Evolutionary conservation across 345 rosid genomes (phyloP).

Genomic region (Salix purpurea): DNA sequence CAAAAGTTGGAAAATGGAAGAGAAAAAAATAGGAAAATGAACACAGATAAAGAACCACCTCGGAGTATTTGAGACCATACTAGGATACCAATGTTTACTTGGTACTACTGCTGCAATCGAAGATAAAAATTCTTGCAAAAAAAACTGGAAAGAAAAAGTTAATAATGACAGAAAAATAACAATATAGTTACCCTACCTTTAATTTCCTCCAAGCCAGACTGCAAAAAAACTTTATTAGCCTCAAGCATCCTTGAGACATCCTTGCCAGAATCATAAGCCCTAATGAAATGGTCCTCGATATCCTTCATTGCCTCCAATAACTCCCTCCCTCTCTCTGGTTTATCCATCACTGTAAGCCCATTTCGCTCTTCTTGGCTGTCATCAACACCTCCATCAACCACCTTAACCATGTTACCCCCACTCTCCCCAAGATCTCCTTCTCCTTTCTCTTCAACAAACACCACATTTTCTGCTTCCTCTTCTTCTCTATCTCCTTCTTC

Average conservation of each 20-base stretch:
- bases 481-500: conserved; percentile 40
- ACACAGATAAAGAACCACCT: neutral
- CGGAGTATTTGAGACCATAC: neutral
- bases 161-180: neutral
- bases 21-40: neutral
- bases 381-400: conserved; percentile 23
- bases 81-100: neutral
- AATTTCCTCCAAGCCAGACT: conserved; percentile 49
- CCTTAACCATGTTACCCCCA: conserved; percentile 27
- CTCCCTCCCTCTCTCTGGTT: conserved; percentile 57
- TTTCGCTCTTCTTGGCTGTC: conserved; percentile 36
- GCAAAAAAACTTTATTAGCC: conserved; percentile 49
- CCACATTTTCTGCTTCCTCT: conserved; percentile 24
- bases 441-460: conserved; percentile 9
- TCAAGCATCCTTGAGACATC: conserved; percentile 71
- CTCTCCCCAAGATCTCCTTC: conserved; percentile 19
- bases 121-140: neutral
- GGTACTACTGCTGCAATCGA: neutral
- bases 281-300: conserved; percentile 59
- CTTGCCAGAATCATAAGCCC: conserved; percentile 71
- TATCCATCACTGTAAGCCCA: conserved; percentile 42
- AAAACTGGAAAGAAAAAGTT: neutral
- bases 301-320: conserved; percentile 66
- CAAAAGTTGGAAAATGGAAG: no score
- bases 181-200: conserved; percentile 43